phyloP scores from a whole-genome alignment of 1,284 basidiomycete genomes.

The Kwoniella shivajii region DNA sequence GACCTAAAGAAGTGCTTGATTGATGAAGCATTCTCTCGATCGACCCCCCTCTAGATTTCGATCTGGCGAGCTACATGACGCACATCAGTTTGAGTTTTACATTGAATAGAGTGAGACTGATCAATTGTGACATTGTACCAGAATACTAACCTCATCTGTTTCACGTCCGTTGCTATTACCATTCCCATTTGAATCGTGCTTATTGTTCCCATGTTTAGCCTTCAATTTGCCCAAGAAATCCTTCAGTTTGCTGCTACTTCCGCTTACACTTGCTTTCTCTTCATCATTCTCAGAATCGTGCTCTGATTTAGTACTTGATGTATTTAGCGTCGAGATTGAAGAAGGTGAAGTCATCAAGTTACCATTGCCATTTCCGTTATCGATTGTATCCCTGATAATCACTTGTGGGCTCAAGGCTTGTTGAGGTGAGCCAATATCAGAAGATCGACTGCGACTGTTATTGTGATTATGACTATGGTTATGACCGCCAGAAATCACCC shows the following conservation, averaged over 20 bases:
- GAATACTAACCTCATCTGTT: conserved; percentile 25
- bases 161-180: too few relatives aligned
- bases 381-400: background rate
- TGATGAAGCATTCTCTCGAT: conserved; percentile 2
- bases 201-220: conserved; percentile 7
- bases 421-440: background rate
- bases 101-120: too few relatives aligned
- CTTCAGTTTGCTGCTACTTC: conserved; percentile 20
- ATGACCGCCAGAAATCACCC: background rate
- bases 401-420: background rate
- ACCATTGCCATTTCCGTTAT: conserved; percentile 1
- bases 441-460: background rate
- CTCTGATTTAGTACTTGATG: conserved; percentile 10
- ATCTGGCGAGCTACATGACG: conserved; percentile 3
- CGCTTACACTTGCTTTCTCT: conserved; percentile 1
- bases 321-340: background rate
- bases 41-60: conserved; percentile 8
- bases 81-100: background rate
- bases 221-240: conserved; percentile 34
- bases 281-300: conserved; percentile 19
- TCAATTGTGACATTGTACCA: too few relatives aligned
- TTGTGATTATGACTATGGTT: background rate
- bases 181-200: conserved; percentile 11
- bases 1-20: background rate
- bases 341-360: too few relatives aligned